Base-by-base conservation (phyloP, 352 stramenopile species). In the Nothophytophthora sp. region DNA sequence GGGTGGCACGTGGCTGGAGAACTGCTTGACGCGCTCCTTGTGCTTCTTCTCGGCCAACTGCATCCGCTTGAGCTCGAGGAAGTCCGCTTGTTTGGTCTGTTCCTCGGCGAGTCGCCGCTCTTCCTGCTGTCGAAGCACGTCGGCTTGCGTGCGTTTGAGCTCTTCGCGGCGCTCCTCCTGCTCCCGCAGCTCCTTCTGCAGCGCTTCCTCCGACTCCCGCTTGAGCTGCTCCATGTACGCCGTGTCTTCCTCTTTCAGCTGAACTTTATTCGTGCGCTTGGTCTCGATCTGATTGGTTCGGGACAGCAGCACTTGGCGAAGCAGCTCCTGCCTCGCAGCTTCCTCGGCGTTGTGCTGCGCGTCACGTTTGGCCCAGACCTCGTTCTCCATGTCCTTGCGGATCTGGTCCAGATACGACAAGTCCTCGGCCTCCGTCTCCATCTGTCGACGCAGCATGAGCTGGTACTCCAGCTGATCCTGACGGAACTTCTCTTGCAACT, bases 41-140 rank as follows among this genome's bases (percentile, higher is more conserved):
- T 90, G 76, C 54, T 88, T 69, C 48, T 91, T 91, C 56, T 90
- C 80, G 3, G 71, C 70, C 4, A 80, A 46, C 44, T 87, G 69
- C 78, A 92, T 90, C 25, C 82, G 80, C 55, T 89, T 90, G 43
- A 89, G 62, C 47, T 92, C 79, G 8, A 92, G 63, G 48, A 78
- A 92, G 7, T 92, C 79, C 19, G 60, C 48, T 44, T 93, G 80
- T 25, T 81, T 77, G 27, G 76, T 72, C 30, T 78, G 74, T 33
- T 93, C 76, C 5, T 88, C 69, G 12, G 59, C 57, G 8, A 83
- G 15, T 28, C 65, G 61, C 8, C 55, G 64, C 22, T 86, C 73
- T 48, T 88, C 63, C 18, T 87, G 67, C 22, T 89, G 80, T 15
- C 63, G 65, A 23, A 90, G 35, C 35, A 89, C 29, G 37, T 93